Conservation (phyloP, 2,329 filamentous ascomycete species). For the Curvularia spicifera region DNA sequence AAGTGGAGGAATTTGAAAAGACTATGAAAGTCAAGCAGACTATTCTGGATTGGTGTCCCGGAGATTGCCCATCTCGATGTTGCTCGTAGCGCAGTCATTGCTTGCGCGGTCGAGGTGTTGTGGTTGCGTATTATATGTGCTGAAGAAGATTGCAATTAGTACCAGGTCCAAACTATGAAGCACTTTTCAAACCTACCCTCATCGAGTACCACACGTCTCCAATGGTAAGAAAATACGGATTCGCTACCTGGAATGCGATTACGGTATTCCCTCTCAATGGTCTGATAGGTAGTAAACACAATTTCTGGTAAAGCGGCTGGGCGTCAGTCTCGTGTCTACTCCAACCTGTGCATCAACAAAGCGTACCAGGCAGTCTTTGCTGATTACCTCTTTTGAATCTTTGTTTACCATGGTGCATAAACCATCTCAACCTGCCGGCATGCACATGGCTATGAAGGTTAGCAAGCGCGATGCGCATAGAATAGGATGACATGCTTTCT, state of each 20-base stretch:
- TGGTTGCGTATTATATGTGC: conserved; percentile 38
- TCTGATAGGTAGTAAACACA: neutral
- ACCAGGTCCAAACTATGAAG: neutral
- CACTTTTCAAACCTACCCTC: neutral
- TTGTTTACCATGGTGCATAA: neutral
- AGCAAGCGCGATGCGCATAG: neutral
- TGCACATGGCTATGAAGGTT: neutral
- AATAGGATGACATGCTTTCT: neutral
- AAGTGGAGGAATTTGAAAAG: conserved; percentile 28
- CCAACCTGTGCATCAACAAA: neutral
- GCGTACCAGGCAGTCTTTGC: neutral
- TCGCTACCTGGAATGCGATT: neutral
- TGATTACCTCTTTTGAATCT: neutral
- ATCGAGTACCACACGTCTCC: neutral
- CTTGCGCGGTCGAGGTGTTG: conserved; percentile 8
- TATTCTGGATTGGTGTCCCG: conserved; percentile 50
- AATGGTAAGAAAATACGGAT: neutral
- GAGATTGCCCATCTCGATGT: conserved; percentile 61
- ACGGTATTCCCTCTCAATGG: neutral
- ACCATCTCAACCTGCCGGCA: neutral
- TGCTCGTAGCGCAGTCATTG: conserved; percentile 50
- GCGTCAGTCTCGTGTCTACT: neutral
- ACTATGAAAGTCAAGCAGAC: conserved; percentile 23
- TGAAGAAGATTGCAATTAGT: neutral
- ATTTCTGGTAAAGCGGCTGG: neutral